Conservation (phyloP, 768 basidiomycete genomes). For the Boletus subparvulus region DNA sequence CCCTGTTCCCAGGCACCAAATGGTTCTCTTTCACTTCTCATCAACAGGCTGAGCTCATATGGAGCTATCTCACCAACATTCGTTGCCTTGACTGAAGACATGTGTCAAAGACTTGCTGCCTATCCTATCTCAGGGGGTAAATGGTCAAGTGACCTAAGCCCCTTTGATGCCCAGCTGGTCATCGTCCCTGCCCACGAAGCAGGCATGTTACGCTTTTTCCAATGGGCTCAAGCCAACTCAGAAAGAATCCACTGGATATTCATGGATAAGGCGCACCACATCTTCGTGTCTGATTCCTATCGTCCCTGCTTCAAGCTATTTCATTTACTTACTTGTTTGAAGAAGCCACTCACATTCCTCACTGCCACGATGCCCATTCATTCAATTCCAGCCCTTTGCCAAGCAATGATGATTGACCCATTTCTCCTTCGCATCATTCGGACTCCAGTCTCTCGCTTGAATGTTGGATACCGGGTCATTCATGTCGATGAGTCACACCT, state of each 20-base stretch:
- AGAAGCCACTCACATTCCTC: constrained; percentile 11
- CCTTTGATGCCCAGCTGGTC: not conserved
- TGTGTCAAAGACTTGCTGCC: not conserved
- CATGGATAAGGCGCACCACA: constrained; percentile 10
- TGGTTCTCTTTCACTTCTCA: not conserved
- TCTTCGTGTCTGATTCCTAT: constrained; percentile 5
- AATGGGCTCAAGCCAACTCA: not conserved
- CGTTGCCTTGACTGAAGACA: constrained; percentile 8
- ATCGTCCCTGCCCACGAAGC: constrained; percentile 12
- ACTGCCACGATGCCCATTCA: constrained; percentile 6
- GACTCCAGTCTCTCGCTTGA: not conserved
- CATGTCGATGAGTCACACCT: too few relatives aligned
- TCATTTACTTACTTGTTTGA: not conserved
- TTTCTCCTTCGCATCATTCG: not conserved
- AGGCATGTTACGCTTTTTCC: not conserved
- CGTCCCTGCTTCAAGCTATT: constrained; percentile 12
- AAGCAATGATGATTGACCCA: constrained; percentile 1
- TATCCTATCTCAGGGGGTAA: not conserved
- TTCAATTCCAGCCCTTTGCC: constrained; percentile 1
- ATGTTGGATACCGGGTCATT: constrained; percentile 4
- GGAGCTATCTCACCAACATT: constrained; percentile 5
- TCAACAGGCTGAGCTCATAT: constrained; percentile 8
- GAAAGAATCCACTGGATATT: not conserved
- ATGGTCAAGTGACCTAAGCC: not conserved
- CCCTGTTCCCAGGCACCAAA: not conserved